Percentiles rank a stretch among this genome's conserved stretches.
These are phyloP conservation scores for Mortierella hygrophila DNA, from an alignment of 192 early-diverging fungal species.

Conservation along the genomic window DNA sequence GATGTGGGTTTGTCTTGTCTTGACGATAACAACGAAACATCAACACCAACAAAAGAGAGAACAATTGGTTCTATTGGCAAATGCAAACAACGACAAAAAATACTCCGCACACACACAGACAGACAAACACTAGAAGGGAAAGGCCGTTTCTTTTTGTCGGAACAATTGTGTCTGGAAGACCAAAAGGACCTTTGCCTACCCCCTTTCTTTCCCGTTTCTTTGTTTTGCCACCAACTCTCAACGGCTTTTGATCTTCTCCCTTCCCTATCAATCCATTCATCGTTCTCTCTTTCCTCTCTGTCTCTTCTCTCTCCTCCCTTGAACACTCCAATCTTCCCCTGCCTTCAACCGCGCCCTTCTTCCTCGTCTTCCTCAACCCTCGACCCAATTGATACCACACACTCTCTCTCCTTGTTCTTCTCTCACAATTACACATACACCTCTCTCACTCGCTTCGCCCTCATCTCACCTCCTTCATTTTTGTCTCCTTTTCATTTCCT, in stretches of 20 bases:
- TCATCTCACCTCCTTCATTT: neutral
- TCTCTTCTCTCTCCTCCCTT: neutral
- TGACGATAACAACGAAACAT: neutral
- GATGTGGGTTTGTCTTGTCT: too few relatives aligned
- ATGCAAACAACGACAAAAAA: too few relatives aligned
- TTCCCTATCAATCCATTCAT: neutral
- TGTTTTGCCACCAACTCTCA: too few relatives aligned
- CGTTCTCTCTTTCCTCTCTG: neutral
- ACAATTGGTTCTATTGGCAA: too few relatives aligned
- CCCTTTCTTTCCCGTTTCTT: too few relatives aligned
- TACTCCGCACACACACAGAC: too few relatives aligned
- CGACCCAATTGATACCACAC: too few relatives aligned
- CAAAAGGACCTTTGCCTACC: too few relatives aligned
- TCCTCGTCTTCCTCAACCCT: too few relatives aligned
- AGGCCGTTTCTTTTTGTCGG: too few relatives aligned
- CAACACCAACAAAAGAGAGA: neutral
- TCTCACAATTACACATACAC: neutral
- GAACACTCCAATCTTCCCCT: neutral
- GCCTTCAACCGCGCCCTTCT: too few relatives aligned
- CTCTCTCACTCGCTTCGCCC: neutral
- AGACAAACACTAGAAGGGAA: neutral
- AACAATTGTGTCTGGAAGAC: too few relatives aligned
- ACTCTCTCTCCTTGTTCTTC: neutral
- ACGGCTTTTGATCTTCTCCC: neutral
- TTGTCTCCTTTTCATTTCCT: neutral